Base-by-base conservation (phyloP, 1,284 basidiomycete species). In the Apiotrichum porosum region DNA sequence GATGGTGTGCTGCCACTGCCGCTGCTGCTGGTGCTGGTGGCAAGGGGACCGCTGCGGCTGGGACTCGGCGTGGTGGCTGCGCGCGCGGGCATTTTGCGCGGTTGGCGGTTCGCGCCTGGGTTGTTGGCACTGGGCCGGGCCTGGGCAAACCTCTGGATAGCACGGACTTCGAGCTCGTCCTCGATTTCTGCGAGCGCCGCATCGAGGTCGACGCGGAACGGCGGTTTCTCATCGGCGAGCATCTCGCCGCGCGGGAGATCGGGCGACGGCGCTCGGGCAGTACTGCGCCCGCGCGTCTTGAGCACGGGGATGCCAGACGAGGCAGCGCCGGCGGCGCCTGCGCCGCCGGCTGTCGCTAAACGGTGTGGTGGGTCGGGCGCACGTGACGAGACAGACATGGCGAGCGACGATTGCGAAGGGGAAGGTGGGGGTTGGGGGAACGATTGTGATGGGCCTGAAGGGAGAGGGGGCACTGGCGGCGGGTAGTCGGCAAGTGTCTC, bases 191-290 rank as follows among this genome's bases (percentile, higher is more conserved):
- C 53, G 8, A 55, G 44, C 9, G 53, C 49, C 1, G 53, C 49
- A 26, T 55, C 53, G 24, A 55, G 49, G 34, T 55, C 53, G 19
- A 55, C 53, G 15, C 53, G 53, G 26, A 55, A 55, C 2, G 53
- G 53, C 2, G 53, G 53, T 9, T 33, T 28, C 26, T 49, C 53
- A 18, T 55, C 47, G 9, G 37, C 38, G 12, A 52, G 22, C 9
- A 44, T 37, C 17, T 47, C 42, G 2, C 42, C 38, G 5, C 26
- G n/a, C 8, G 26, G 8, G 6, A 55, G 44, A 4, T 55, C 53
- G 9, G 53, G 53, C 15, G 47, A 49, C 8, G 53, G 53, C 9
- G 43, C 34, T 9, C 48, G 48, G 4, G 30, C 30, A 14, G 38
- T 37, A 30, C 47, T 48, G 4, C 44, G 44, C 34, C 23, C 28